These are phyloP conservation scores for Phytophthora fragariaefolia DNA, from an alignment of 352 stramenopile species.

Conservation along the genomic window DNA sequence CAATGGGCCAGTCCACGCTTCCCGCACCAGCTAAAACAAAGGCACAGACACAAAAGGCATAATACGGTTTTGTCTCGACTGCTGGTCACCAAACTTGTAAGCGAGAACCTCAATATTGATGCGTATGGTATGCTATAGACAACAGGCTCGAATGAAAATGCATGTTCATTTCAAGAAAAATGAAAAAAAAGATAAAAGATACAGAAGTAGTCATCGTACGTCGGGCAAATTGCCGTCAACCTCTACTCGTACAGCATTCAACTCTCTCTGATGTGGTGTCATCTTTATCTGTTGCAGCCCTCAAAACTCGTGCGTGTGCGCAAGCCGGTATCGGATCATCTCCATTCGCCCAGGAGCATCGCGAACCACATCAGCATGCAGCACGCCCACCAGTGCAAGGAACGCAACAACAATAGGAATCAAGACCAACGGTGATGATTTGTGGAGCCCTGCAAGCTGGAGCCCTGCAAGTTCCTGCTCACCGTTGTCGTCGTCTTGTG, in stretches of 20 bases:
- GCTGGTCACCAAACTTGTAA: constrained; percentile 12
- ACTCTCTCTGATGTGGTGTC: neutral
- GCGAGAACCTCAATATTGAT: constrained; percentile 28
- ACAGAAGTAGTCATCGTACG: constrained; percentile 18
- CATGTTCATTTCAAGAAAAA: constrained; percentile 23
- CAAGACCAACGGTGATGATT: constrained; percentile 72
- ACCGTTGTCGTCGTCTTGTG: constrained; percentile 25
- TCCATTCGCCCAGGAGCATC: constrained; percentile 46
- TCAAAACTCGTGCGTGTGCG: constrained; percentile 40
- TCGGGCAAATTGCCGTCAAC: constrained; percentile 6
- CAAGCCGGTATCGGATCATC: constrained; percentile 50
- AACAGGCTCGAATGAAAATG: constrained; percentile 25
- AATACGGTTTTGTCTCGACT: constrained; percentile 11
- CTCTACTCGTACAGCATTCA: constrained; percentile 15
- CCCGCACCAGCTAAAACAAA: constrained; percentile 44
- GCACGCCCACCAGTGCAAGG: constrained; percentile 52
- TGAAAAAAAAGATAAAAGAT: constrained; percentile 18
- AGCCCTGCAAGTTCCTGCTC: constrained; percentile 31
- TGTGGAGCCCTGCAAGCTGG: constrained; percentile 37
- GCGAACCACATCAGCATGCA: constrained; percentile 62
- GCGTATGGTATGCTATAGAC: constrained; percentile 35
- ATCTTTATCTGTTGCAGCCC: constrained; percentile 16
- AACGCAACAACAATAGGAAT: constrained; percentile 68
- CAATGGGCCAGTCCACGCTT: constrained; percentile 56
- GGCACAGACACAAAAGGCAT: constrained; percentile 29